Evolutionary conservation across 345 rosid species (phyloP), one percentile per base, ranked within the genome.

Genomic region (Aquilaria yunnanensis): DNA sequence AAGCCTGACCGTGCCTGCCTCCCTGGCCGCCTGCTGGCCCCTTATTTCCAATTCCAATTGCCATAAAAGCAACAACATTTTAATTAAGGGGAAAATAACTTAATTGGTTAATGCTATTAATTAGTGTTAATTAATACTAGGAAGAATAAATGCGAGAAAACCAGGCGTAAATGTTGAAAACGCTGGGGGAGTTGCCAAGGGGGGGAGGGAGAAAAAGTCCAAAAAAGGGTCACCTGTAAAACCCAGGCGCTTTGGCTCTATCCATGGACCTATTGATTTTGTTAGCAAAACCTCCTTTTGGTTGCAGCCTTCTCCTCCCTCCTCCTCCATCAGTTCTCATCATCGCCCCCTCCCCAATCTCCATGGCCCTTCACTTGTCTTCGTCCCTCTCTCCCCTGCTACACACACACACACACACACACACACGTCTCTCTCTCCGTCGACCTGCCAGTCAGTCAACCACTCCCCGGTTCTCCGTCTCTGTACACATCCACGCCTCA

Each of bases 211-310:
- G 34, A 65, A 37, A 69, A 61, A 66, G 62, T 61, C 74, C 74
- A 70, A 74, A 64, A 11, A 37, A 50, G 8, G 23, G 62, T 12
- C 51, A 37, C 70, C 69, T 67, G 72, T 62, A 70, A 74, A 66
- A 54, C 72, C 72, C 66, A 70, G 56, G 72, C 58, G 34, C 62
- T 70, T 74, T 70, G 78, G 78, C 74, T 70, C 46, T 59, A 62
- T 74, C 55, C 51, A 34, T 67, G 58, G 62, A 69, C 54, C 74
- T 54, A 50, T 70, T 57, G 60, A 62, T 14, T 51, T 23, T 23
- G 23, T 23, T 23, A 23, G 23, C 23, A 47, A 54, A 51, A 43
- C 33, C 1, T 60, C 60, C 67, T 52, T 32, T 32, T 37, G 43
- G 49, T 48, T 73, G 69, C 63, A 60, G 23, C 59, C 60, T 66